Conservation (phyloP, 768 basidiomycete species). For the Boletus subcaerulescens region DNA sequence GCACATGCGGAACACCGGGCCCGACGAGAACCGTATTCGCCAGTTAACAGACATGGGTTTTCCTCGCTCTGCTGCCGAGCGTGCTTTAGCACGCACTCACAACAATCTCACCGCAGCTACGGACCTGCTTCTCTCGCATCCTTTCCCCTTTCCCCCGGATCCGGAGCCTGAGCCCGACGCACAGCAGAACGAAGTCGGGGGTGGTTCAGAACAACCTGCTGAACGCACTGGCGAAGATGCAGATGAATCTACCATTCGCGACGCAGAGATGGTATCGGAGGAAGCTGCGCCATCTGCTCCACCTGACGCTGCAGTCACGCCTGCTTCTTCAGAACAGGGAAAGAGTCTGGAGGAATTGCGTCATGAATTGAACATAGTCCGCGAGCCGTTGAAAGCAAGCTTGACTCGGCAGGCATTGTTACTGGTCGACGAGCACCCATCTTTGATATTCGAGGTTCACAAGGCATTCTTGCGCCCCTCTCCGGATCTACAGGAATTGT, state of each 20-base stretch:
- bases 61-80: slow-evolving; percentile 80
- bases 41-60: slow-evolving; percentile 98
- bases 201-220: slow-evolving; percentile 24
- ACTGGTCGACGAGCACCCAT: slow-evolving; percentile 83
- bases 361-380: slow-evolving; percentile 58
- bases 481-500: slow-evolving; percentile 57
- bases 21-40: slow-evolving; percentile 75
- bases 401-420: slow-evolving; percentile 69
- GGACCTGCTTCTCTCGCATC: slow-evolving; percentile 80
- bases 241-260: slow-evolving; percentile 19
- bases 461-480: slow-evolving; percentile 71
- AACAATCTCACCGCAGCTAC: slow-evolving; percentile 91
- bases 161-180: slow-evolving; percentile 37
- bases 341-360: slow-evolving; percentile 61
- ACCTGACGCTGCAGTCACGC: slow-evolving; percentile 12
- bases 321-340: slow-evolving; percentile 25
- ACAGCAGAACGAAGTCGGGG: slow-evolving; percentile 12
- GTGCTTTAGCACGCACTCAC: slow-evolving; percentile 76
- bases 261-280: slow-evolving; percentile 30
- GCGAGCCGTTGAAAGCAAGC: slow-evolving; percentile 61
- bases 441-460: slow-evolving; percentile 86
- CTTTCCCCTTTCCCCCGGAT: slow-evolving; percentile 73
- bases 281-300: slow-evolving; percentile 15
- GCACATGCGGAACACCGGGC: slow-evolving; percentile 40
- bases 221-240: slow-evolving; percentile 30